Conservation (phyloP, 1,284 basidiomycete genomes). For the Melampsora occidentalis region DNA sequence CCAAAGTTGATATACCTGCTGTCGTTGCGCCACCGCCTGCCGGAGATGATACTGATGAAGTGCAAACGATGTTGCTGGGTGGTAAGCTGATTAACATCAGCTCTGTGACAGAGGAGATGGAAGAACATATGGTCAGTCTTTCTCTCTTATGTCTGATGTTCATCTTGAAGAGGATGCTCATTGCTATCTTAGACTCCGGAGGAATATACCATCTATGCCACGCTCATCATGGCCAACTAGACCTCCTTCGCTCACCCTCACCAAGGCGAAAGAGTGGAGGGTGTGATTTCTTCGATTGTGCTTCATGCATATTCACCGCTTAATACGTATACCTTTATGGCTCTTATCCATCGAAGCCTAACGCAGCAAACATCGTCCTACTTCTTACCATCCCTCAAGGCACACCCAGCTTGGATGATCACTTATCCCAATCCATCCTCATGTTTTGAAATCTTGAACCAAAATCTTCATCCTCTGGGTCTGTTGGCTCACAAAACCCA, state of each 20-base stretch:
- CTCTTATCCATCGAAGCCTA: too few species aligned
- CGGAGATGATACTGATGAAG: constrained; percentile 4
- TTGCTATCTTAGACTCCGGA: constrained; percentile 22
- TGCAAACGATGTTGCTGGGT: constrained; percentile 17
- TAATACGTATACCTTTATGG: too few species aligned
- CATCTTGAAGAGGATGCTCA: background rate
- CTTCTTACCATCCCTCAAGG: too few species aligned
- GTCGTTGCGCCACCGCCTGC: background rate
- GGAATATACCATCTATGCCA: constrained; percentile 30
- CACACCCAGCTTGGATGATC: too few species aligned
- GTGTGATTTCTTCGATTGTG: too few species aligned
- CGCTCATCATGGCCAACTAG: constrained; percentile 3
- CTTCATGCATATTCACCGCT: too few species aligned
- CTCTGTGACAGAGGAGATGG: constrained; percentile 32
- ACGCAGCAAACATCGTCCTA: too few species aligned
- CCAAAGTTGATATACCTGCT: background rate
- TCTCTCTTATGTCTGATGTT: background rate
- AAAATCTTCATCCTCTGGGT: too few species aligned
- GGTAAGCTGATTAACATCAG: constrained; percentile 34
- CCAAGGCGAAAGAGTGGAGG: too few species aligned
- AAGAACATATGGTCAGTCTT: constrained; percentile 26
- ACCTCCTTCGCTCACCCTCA: background rate
- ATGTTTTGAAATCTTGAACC: too few species aligned
- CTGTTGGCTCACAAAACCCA: too few species aligned
- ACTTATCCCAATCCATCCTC: too few species aligned